Evolutionary conservation across 176 grass and related monocot species (phyloP), one percentile per base, ranked within the genome.

Genomic region (Oropetium thomaeum): DNA sequence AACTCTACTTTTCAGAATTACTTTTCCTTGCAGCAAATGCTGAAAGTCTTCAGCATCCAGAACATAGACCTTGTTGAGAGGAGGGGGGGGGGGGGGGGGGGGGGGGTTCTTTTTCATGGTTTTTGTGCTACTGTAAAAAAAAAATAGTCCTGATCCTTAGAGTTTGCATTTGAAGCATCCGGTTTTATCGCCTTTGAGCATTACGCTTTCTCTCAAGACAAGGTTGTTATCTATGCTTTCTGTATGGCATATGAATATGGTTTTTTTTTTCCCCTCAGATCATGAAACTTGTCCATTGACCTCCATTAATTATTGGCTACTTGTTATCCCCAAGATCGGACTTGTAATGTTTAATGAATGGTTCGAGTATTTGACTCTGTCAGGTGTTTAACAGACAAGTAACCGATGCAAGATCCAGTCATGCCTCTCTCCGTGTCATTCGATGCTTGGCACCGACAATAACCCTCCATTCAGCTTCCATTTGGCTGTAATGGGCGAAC

Each of bases 311-410:
- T 78, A 78, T 32, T 82, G 32, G 57, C 8, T 22, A 10, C 78
- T 14, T 34, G 58, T 44, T 67, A 16, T 66, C 52, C 74, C 74
- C 60, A 52, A 61, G 67, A 67, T 60, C 16, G 37, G 67, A 52
- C 85, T 77, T 51, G 79, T 39, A 65, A 35, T 58, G 62, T 73
- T 82, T 42, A 39, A 67, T 61, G 67, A 78, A 73, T 37, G 55
- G 28, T 73, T 38, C 4, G 10, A 60, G 26, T 73, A 78, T 82
- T 74, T 77, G 39, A 68, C 15, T 42, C 38, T 69, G n/a, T 42
- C 34, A 70, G 63, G 71, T 81, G 69, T 72, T 38, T 32, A 29
- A 10, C 3, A 17, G 55, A 71, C 65, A 81, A 25, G 17, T 15
- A 26, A 63, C 16, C 62, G 72, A 58, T 65, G 45, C 29, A 66